phyloP scores from a whole-genome alignment of 2,329 filamentous ascomycete species.

The Sarocladium strictum region DNA sequence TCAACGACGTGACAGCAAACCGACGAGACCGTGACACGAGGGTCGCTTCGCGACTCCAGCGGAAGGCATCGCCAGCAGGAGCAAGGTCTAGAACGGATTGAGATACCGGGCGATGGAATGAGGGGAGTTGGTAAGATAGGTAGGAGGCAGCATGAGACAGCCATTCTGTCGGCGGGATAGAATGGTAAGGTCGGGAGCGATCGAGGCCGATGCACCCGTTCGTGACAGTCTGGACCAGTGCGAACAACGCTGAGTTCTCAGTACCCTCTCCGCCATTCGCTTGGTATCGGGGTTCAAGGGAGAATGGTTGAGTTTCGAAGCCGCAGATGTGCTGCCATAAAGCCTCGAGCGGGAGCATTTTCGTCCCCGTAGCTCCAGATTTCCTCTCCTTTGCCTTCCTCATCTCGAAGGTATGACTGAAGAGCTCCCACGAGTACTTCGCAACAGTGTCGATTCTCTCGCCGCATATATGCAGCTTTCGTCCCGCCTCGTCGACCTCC shows the following conservation, averaged over 20 bases:
- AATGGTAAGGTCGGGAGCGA: slow-evolving; percentile 19
- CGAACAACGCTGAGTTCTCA: slow-evolving; percentile 23
- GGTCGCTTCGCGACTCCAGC: slow-evolving; percentile 29
- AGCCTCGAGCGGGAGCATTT: neutral
- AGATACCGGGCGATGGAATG: slow-evolving; percentile 10
- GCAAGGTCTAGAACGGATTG: slow-evolving; percentile 21
- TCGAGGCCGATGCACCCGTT: slow-evolving; percentile 25
- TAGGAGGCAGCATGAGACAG: slow-evolving; percentile 27
- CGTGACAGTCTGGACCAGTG: slow-evolving; percentile 27
- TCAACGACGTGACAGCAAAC: slow-evolving; percentile 23
- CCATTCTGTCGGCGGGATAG: slow-evolving; percentile 20
- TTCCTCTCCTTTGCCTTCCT: slow-evolving; percentile 9
- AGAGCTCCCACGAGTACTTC: slow-evolving; percentile 22
- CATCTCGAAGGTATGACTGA: slow-evolving; percentile 25
- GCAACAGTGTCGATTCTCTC: slow-evolving; percentile 21
- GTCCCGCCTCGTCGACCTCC: slow-evolving; percentile 18
- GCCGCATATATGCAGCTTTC: slow-evolving; percentile 22
- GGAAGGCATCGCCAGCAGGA: slow-evolving; percentile 22
- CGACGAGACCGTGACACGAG: slow-evolving; percentile 26
- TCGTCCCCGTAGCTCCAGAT: neutral
- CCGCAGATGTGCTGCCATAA: slow-evolving; percentile 4
- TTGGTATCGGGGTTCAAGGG: neutral
- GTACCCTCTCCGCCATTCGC: neutral
- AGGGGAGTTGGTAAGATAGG: slow-evolving; percentile 12
- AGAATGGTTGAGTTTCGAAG: neutral